phyloP scores from a whole-genome alignment of 768 basidiomycete genomes.

The Termitomyces sp. region DNA sequence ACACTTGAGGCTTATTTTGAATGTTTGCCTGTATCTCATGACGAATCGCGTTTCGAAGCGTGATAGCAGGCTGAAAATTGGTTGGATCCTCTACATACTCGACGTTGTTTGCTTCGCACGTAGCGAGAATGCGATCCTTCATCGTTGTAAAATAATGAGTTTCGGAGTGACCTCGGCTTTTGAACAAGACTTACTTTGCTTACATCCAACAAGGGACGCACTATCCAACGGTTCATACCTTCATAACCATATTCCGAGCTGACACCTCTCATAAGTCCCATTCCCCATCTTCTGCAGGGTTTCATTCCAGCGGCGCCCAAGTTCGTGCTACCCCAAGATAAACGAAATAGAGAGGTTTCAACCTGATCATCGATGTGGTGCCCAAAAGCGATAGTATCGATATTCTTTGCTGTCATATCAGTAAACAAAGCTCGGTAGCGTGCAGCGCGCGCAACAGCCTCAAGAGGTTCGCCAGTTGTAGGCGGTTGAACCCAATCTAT shows the following conservation, averaged over 20 bases:
- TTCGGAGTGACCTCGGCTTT: not conserved
- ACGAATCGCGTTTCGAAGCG: slow-evolving; percentile 72
- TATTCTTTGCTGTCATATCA: slow-evolving; percentile 23
- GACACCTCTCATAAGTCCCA: slow-evolving; percentile 43
- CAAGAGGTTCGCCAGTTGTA: slow-evolving; percentile 48
- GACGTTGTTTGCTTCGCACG: slow-evolving; percentile 59
- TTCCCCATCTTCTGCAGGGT: slow-evolving; percentile 67
- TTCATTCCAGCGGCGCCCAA: slow-evolving; percentile 68
- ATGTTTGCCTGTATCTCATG: slow-evolving; percentile 27
- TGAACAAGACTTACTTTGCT: slow-evolving; percentile 46
- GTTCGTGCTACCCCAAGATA: slow-evolving; percentile 50
- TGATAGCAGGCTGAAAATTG: slow-evolving; percentile 71
- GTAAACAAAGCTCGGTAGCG: slow-evolving; percentile 50
- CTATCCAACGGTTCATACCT: slow-evolving; percentile 65
- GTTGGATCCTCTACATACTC: slow-evolving; percentile 63
- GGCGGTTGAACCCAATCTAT: slow-evolving; percentile 56
- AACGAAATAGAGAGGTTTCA: slow-evolving; percentile 73
- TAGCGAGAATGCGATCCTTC: slow-evolving; percentile 79
- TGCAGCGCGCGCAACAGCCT: slow-evolving; percentile 52
- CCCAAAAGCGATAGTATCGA: slow-evolving; percentile 52
- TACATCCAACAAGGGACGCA: slow-evolving; percentile 66
- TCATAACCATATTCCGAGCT: slow-evolving; percentile 36
- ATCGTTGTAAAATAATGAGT: not conserved
- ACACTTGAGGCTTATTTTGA: slow-evolving; percentile 13
- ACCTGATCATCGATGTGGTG: slow-evolving; percentile 85